phyloP scores from a whole-genome alignment of 2,329 filamentous ascomycete species.

The Venturia pyrina region DNA sequence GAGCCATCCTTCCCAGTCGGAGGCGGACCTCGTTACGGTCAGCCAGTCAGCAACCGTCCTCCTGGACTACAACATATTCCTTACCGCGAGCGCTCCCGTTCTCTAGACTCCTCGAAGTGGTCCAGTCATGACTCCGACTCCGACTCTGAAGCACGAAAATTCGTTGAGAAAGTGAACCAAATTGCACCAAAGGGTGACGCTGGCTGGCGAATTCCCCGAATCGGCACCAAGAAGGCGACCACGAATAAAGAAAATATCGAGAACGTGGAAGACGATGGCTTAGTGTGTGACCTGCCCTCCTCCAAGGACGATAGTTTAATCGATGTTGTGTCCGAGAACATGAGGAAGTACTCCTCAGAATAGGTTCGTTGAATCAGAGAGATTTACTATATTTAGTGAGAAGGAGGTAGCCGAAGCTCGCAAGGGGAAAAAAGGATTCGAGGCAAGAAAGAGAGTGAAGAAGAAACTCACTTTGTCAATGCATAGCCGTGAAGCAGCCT shows the following conservation, averaged over 20 bases:
- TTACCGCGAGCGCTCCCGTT: neutral
- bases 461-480: neutral
- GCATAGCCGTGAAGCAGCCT: neutral
- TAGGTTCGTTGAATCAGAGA: neutral
- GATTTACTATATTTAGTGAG: neutral
- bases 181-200: neutral
- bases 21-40: neutral
- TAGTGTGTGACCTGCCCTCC: neutral
- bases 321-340: neutral
- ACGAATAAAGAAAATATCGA: neutral
- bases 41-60: neutral
- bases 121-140: neutral
- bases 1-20: neutral
- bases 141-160: neutral
- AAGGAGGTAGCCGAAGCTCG: neutral
- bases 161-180: neutral
- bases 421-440: neutral
- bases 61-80: neutral
- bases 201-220: neutral
- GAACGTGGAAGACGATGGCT: neutral
- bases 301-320: neutral
- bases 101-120: neutral
- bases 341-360: neutral
- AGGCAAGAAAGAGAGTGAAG: neutral
- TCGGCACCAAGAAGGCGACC: neutral